Evolutionary conservation across 2,329 filamentous ascomycete genomes (phyloP).

Genomic region (Fusarium sp.): DNA sequence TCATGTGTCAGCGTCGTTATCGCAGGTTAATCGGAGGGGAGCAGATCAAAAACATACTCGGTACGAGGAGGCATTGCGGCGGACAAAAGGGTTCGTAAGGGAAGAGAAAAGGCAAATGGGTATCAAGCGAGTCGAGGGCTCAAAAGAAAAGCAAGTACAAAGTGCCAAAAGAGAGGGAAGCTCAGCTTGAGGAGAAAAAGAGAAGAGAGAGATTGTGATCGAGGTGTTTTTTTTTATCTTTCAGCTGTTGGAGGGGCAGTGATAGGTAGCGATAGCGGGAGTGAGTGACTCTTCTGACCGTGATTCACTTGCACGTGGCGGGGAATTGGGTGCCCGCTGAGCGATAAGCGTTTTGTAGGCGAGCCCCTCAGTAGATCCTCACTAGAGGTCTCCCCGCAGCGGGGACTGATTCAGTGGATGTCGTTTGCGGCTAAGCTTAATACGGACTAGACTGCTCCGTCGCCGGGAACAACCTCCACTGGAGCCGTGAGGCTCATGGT

Average conservation of each 20-base stretch:
- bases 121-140: conserved; percentile 1
- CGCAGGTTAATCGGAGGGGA: background rate
- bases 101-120: background rate
- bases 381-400: conserved; percentile 27
- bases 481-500: conserved; percentile 14
- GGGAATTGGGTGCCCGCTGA: background rate
- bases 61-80: conserved; percentile 54
- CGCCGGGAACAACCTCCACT: conserved; percentile 5
- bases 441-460: conserved; percentile 7
- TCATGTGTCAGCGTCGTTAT: conserved; percentile 18
- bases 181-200: background rate
- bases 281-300: background rate
- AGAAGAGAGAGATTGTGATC: conserved; percentile 12
- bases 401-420: conserved; percentile 6
- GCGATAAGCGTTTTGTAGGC: conserved; percentile 4
- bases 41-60: conserved; percentile 50
- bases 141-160: background rate
- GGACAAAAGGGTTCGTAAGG: background rate
- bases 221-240: conserved; percentile 26
- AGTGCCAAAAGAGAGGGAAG: conserved; percentile 2
- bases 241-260: background rate
- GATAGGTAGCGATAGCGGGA: background rate
- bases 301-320: background rate
- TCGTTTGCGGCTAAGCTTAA: background rate
- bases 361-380: conserved; percentile 12